Percentiles rank a stretch among this genome's conserved stretches.
These are phyloP conservation scores for Irpex rosettiformis DNA, from an alignment of 1,284 basidiomycete species.

Conservation along the genomic window DNA sequence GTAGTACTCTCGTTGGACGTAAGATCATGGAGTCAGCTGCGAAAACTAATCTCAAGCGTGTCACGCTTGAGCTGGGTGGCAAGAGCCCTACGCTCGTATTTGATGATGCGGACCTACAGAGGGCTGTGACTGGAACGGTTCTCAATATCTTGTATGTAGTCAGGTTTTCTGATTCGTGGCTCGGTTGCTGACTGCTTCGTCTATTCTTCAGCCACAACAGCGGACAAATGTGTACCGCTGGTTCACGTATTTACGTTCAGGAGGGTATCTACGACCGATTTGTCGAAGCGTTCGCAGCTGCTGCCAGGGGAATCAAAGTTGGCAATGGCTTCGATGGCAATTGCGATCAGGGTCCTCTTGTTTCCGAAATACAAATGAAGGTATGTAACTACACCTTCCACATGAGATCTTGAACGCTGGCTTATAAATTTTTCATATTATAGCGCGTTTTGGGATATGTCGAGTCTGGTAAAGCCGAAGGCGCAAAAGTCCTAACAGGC, in stretches of 20 bases:
- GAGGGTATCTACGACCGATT: slow-evolving; percentile 79
- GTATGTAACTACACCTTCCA: slow-evolving; percentile 29
- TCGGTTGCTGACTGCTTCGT: background rate
- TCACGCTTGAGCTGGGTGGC: slow-evolving; percentile 91
- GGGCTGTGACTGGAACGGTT: slow-evolving; percentile 78
- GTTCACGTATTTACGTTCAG: slow-evolving; percentile 86
- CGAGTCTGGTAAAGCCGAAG: slow-evolving; percentile 78
- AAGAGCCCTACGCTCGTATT: slow-evolving; percentile 84
- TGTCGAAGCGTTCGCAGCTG: slow-evolving; percentile 53
- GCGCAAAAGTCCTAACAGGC: slow-evolving; percentile 77
- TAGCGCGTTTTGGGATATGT: slow-evolving; percentile 86
- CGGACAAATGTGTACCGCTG: slow-evolving; percentile 84
- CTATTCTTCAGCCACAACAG: slow-evolving; percentile 63
- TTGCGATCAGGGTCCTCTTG: slow-evolving; percentile 84
- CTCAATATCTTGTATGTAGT: slow-evolving; percentile 72
- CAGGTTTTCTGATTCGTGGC: background rate
- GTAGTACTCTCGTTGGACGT: slow-evolving; percentile 77
- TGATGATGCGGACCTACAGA: slow-evolving; percentile 71
- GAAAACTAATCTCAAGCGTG: slow-evolving; percentile 82
- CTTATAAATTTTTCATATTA: background rate
- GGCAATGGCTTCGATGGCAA: slow-evolving; percentile 78
- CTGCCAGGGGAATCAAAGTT: slow-evolving; percentile 55
- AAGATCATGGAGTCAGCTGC: slow-evolving; percentile 84
- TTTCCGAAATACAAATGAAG: slow-evolving; percentile 69
- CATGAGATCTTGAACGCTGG: background rate